These are phyloP conservation scores for Tetrapisispora namnaoensis DNA, from an alignment of 805 yeast species.

Conservation along the genomic window DNA sequence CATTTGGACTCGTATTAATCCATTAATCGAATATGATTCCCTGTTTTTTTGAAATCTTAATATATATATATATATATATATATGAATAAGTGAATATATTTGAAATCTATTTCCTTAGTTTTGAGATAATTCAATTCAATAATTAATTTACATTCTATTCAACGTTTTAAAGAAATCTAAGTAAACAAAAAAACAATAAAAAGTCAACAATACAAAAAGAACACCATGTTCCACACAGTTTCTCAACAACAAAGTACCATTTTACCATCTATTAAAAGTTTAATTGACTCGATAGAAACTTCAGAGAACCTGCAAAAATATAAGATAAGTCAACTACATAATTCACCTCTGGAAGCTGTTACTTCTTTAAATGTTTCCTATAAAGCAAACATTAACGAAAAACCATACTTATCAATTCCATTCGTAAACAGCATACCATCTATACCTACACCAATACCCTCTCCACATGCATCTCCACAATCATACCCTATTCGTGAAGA, in stretches of 20 bases:
- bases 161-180: background rate
- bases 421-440: background rate
- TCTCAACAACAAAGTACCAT: background rate
- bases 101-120: background rate
- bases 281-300: constrained; percentile 1
- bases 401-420: background rate
- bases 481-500: background rate
- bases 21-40: background rate
- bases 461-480: constrained; percentile 2
- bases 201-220: no score
- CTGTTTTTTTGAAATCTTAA: no score
- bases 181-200: background rate
- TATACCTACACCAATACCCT: constrained; percentile 3
- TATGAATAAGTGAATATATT: background rate
- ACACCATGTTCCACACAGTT: background rate
- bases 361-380: background rate
- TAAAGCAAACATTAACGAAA: background rate
- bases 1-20: background rate
- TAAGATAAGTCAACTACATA: background rate
- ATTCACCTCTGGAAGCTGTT: background rate
- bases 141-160: no score
- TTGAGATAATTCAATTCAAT: no score
- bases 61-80: background rate
- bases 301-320: background rate
- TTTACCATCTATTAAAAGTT: constrained; percentile 1